Base-by-base conservation (phyloP, 164 flowering plant species). In the Kalanchoe fedtschenkoi region DNA sequence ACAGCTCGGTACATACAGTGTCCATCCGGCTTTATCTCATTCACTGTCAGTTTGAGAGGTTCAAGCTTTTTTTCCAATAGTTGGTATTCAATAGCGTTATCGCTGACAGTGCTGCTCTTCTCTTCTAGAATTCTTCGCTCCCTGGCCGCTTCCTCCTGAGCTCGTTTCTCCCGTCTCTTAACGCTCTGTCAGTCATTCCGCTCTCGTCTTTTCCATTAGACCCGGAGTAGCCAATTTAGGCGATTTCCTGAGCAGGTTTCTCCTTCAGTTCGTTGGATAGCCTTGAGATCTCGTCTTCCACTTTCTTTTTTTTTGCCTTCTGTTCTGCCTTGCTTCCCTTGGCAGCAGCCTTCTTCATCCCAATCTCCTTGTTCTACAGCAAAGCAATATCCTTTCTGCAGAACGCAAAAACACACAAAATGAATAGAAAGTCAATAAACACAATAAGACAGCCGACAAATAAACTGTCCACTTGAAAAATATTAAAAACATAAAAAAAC, bases 241-340 rank as follows among this genome's bases (percentile, higher is more conserved):
- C 87, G 54, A 93, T 95, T 72, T 93, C 97, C 57, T 81, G 72
- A 0, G 90, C 81, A 21, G 90, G 98, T 58, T 72, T 82, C 69
- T 80, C 88, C 69, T 85, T 86, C 34, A 93, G 91, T 73, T 86
- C 64, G 0, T 79, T 62, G 1, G 96, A 86, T 29, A 88, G 86
- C 46, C 54, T 68, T 38, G 89, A 75, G 51, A 93, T 81, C 66
- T 89, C 90, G 64, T 93, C 96, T 64, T 93, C 98, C 47, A 90
- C 97, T 63, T 83, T 89, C 75, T 93, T 93, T 77, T 93, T 88
- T 80, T 93, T 90, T 17, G 88, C 83, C 68, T 90, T 93, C 75
- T 90, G 98, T 65, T 93, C 97, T 34, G 97, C 96, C 73, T 93
- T 93, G 86, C 97, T 90, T 37, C 99, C 99, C 75, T 78, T 88